Percentiles rank a stretch among this genome's conserved stretches.
phyloP scores from a whole-genome alignment of 768 basidiomycete genomes.

The Mycena filopes region DNA sequence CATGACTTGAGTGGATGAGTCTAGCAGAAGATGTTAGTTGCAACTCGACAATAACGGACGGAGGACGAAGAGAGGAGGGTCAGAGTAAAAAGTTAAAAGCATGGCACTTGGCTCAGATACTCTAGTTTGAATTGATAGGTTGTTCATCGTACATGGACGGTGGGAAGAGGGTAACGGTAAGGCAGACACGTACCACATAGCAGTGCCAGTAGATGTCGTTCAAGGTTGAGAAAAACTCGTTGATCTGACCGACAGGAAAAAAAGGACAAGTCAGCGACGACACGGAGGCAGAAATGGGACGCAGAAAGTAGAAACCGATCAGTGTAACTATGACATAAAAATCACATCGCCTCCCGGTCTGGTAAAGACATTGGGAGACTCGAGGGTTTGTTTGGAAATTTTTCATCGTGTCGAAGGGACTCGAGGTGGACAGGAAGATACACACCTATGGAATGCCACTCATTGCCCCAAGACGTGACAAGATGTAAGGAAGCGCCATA shows the following conservation, averaged over 20 bases:
- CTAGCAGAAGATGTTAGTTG: constrained; percentile 11
- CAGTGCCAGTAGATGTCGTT: background rate
- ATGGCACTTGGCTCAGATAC: constrained; percentile 84
- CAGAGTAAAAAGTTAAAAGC: constrained; percentile 80
- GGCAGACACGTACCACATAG: constrained; percentile 17
- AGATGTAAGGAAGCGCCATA: background rate
- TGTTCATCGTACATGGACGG: constrained; percentile 62
- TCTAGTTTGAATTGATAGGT: constrained; percentile 84
- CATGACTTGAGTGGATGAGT: background rate
- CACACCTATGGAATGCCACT: background rate
- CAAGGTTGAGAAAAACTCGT: background rate
- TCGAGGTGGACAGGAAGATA: background rate
- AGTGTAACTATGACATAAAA: constrained; percentile 93
- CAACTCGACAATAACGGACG: background rate
- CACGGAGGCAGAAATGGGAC: constrained; percentile 16
- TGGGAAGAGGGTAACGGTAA: constrained; percentile 13
- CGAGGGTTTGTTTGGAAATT: constrained; percentile 40
- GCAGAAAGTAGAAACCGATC: constrained; percentile 59
- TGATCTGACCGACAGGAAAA: background rate
- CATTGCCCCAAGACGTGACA: background rate
- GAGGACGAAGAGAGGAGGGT: constrained; percentile 39
- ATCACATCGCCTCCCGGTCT: constrained; percentile 63
- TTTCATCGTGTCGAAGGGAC: constrained; percentile 64
- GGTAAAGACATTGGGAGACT: constrained; percentile 49
- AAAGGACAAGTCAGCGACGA: constrained; percentile 5